phyloP scores from a whole-genome alignment of 352 stramenopile genomes.

The Globisporangium yorkense region DNA sequence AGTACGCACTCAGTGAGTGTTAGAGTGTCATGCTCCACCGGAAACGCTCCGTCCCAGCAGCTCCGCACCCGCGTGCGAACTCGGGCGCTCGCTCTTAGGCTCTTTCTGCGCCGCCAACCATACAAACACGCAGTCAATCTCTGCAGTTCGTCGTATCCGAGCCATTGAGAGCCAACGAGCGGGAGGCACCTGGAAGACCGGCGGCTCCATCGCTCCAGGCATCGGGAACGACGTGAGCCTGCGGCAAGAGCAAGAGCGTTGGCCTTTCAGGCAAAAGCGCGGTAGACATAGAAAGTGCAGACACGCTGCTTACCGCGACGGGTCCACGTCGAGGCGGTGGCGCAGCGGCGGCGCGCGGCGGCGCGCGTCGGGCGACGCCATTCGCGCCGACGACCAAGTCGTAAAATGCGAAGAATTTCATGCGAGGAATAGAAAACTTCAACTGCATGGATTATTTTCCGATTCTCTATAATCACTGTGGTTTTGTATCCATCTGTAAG shows the following conservation, averaged over 20 bases:
- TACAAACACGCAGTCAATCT: not conserved
- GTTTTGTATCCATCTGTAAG: not conserved
- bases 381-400: not conserved
- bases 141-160: not conserved
- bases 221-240: conserved; percentile 69
- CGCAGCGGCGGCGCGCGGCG: conserved; percentile 18
- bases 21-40: not conserved
- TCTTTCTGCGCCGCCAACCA: conserved; percentile 8
- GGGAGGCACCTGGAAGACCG: conserved; percentile 29
- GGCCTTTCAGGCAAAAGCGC: not conserved
- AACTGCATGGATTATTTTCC: not conserved
- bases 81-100: conserved; percentile 15
- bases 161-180: not conserved
- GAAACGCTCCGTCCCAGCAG: not conserved
- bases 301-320: conserved; percentile 27
- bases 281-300: not conserved
- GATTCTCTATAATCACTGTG: not conserved
- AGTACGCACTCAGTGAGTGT: not conserved
- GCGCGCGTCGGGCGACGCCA: conserved; percentile 29
- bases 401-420: not conserved
- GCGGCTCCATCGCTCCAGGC: conserved; percentile 45
- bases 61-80: conserved; percentile 7
- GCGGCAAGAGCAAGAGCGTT: not conserved
- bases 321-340: conserved; percentile 43
- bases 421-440: not conserved